Base-by-base conservation (phyloP, 2,329 filamentous ascomycete species). In the Epichloe aotearoae region DNA sequence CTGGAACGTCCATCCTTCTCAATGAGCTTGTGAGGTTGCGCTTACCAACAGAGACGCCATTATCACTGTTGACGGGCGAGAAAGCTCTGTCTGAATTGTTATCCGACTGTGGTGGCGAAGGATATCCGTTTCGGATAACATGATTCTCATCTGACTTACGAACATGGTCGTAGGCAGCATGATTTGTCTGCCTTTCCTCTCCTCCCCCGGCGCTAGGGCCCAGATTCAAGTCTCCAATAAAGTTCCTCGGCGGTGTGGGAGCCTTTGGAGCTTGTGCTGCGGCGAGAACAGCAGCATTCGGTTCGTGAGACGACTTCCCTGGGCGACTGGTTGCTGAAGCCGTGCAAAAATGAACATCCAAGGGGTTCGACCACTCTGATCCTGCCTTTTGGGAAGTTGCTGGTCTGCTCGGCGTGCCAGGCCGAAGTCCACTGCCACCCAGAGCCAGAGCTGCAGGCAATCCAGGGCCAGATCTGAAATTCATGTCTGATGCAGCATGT, bases 281-380 rank as follows among this genome's bases (percentile, higher is more conserved):
- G 8, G 40, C 46, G 15, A 26, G 50, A 19, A 30, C 39, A 14
- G 36, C 17, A 8, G 34, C 33, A n/a, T 41, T 46, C 19, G 44
- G 38, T 34, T n/a, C 49, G 23, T 30, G n/a, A 36, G 48, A 26
- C 37, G 48, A 26, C 37, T 51, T 51, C 19, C 14, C 36, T 5
- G 44, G 38, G 17, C 40, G 39, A 17, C n/a, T 44, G 19, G 56
- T 60, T 53, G 47, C 57, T 44, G 45, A 57, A 47, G 57, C 62
- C 52, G 57, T 68, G 47, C 56, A 56, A 53, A 72, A 73, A 52
- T 74, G 69, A 34, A 73, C 66, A 12, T 75, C 70, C n/a, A 76
- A 64, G 0, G 74, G 71, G 53, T 72, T 73, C 6, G 72, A 64
- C 65, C 70, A 72, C 4, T 67, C 64, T 50, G 67, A 72, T 4